Evolutionary conservation across 2,329 filamentous ascomycete species (phyloP), one percentile per base, ranked within the genome.

Genomic region (Penicillium sp.): DNA sequence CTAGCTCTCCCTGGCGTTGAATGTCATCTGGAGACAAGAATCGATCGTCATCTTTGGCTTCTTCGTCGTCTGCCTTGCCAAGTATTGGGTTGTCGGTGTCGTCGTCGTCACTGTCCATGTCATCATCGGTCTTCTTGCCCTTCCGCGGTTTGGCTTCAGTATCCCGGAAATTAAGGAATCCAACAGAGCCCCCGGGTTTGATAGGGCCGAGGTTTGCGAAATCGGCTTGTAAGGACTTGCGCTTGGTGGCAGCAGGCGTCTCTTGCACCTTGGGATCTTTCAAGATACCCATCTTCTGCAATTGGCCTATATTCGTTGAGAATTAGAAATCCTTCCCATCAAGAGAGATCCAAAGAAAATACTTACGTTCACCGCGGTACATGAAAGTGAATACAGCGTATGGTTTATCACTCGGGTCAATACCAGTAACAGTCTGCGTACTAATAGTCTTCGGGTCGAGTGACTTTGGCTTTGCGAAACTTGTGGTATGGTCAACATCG

Each of bases 311-410:
- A 10, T 35, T 17, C 40, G 56, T 7, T 14, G 4, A 49, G n/a
- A 3, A 36, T 53, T 53, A 56, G 37, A 37, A 25, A 14, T 1
- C 5, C 25, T 42, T n/a, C 8, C 12, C 7, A 26, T 6, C 8
- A 47, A 37, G 5, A 22, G 7, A 2, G 31, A 52, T 22, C 4
- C 16, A 16, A 22, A 22, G 26, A 36, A 10, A 33, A 42, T 38
- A 85, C 91, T 80, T 80, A 95, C 93, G 88, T 72, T 96, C 90
- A 72, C 94, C 94, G 58, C 94, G 86, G 73, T 99, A 99, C 77
- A 97, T 91, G 74, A 99, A 99, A 28, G 95, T 97, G 73, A 99
- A 99, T 9, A 90, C 88, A 4, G 94, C 94, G 76, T 96, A 99
- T 4, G 95, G 94, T 75, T 93, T 94, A 60, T 97, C 93, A 19